Conservation (phyloP, 805 yeast species). For the Wickerhamomyces ciferrii region DNA sequence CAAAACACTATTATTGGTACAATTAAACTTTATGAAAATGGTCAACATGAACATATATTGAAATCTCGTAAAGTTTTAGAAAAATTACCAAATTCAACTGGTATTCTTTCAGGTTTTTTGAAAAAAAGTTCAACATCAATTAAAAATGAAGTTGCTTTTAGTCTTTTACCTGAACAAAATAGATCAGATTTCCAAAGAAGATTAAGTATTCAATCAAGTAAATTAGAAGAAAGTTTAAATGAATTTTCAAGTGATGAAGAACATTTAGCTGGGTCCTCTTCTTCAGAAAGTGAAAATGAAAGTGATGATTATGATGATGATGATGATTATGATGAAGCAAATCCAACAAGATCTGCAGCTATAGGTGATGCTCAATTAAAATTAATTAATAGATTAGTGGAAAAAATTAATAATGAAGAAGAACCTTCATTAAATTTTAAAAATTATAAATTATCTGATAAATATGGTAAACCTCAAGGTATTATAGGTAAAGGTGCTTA, state of each 20-base stretch:
- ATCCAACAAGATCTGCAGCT: constrained; percentile 25
- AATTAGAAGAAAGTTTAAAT: neutral
- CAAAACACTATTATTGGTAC: constrained; percentile 9
- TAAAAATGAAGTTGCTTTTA: constrained; percentile 17
- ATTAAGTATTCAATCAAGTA: constrained; percentile 21
- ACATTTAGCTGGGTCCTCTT: too few relatives aligned
- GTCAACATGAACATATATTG: constrained; percentile 19
- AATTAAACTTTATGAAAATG: constrained; percentile 15
- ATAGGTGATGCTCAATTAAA: constrained; percentile 45
- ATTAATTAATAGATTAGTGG: constrained; percentile 41
- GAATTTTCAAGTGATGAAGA: neutral
- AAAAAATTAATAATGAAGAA: constrained; percentile 36
- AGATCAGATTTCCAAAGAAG: constrained; percentile 22
- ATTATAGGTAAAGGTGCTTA: constrained; percentile 93
- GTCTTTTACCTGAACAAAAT: constrained; percentile 23
- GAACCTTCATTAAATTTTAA: constrained; percentile 11
- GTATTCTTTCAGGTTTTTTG: constrained; percentile 19
- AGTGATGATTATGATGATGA: constrained; percentile 3
- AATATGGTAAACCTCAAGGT: constrained; percentile 48
- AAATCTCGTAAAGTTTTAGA: constrained; percentile 17
- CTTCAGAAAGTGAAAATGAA: constrained; percentile 14
- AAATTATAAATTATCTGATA: constrained; percentile 32
- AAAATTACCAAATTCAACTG: constrained; percentile 14
- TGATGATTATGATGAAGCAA: constrained; percentile 3
- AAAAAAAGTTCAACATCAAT: constrained; percentile 9